These are phyloP conservation scores for Lathyrus oleraceus DNA, from an alignment of 306 rosid species.

Conservation along the genomic window DNA sequence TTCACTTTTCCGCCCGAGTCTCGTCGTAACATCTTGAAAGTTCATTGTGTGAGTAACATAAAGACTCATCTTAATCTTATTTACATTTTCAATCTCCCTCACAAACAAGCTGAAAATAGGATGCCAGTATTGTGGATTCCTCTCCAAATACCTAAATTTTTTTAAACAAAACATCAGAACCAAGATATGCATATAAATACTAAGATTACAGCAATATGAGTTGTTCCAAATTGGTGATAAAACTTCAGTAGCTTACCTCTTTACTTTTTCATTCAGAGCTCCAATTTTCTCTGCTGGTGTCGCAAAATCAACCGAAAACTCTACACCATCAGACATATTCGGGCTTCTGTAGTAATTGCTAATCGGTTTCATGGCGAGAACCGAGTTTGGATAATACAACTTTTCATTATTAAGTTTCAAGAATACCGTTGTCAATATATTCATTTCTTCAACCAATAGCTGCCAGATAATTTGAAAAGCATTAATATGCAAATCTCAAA, in stretches of 20 bases:
- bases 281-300: slow-evolving; percentile 79
- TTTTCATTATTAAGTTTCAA: slow-evolving; percentile 81
- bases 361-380: slow-evolving; percentile 77
- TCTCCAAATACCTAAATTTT: slow-evolving; percentile 69
- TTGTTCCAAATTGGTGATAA: not conserved
- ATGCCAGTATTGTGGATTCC: slow-evolving; percentile 66
- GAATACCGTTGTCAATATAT: slow-evolving; percentile 82
- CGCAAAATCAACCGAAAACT: slow-evolving; percentile 64
- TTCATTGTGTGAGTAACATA: slow-evolving; percentile 72
- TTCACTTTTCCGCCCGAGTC: slow-evolving; percentile 64
- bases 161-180: slow-evolving; percentile 8
- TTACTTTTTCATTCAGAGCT: slow-evolving; percentile 55
- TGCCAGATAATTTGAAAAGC: slow-evolving; percentile 35
- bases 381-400: slow-evolving; percentile 85
- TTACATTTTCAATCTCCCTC: slow-evolving; percentile 70
- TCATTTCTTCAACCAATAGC: slow-evolving; percentile 96
- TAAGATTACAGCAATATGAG: not conserved
- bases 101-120: slow-evolving; percentile 59
- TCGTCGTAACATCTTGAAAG: slow-evolving; percentile 72
- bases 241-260: slow-evolving; percentile 49
- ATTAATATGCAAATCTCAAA: slow-evolving; percentile 12
- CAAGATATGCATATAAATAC: slow-evolving; percentile 1
- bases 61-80: slow-evolving; percentile 65
- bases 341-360: slow-evolving; percentile 90
- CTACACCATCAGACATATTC: slow-evolving; percentile 66